Evolutionary conservation across 2,329 filamentous ascomycete genomes (phyloP), one percentile per base, ranked within the genome.

Genomic region (Colletotrichum sp.): DNA sequence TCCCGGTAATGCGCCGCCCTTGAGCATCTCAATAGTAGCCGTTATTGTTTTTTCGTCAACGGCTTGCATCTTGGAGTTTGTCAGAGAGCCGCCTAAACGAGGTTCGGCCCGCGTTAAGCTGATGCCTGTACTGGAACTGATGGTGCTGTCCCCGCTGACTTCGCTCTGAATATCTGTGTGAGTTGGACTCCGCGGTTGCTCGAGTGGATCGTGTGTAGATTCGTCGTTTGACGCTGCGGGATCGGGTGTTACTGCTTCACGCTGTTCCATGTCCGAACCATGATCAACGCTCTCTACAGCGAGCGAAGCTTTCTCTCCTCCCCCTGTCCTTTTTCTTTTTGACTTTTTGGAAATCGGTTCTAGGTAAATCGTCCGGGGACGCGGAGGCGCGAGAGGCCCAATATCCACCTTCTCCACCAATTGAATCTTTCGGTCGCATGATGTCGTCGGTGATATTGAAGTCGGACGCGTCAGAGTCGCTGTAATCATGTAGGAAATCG

Each of bases 381-480:
- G 95, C 4, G 96, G 96, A 4, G 92, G 89, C 13, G 90, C 87
- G 36, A 98, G 88, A 2, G 92, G 87, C 8, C 95, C 95, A 78
- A 99, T 93, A 82, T 99, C 97, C 67, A 99, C 93, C 75, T 91
- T 92, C 84, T 98, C 95, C 39, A 95, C 87, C 9, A 98, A 88
- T 76, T 93, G 92, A 26, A 99, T 90, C 81, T 96, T 96, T 77
- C 93, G 91, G 79, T 98, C 95, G 85, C 95, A 97, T 44, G 92
- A 94, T 12, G 93, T 90, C 4, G 93, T 96, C 3, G 96, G 93
- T 16, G 93, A 91, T 77, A 98, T 98, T 8, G 96, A 93, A 0
- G 95, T 97, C 24, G 97, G 96, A 72, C 96, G 92, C 24, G 96
- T 99, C 73, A 99, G 85, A 10, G 96, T 98, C 36, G 96, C 94